Evolutionary conservation across 2,329 filamentous ascomycete species (phyloP), one percentile per base, ranked within the genome.

Genomic region (Aspergillus tubingensis): DNA sequence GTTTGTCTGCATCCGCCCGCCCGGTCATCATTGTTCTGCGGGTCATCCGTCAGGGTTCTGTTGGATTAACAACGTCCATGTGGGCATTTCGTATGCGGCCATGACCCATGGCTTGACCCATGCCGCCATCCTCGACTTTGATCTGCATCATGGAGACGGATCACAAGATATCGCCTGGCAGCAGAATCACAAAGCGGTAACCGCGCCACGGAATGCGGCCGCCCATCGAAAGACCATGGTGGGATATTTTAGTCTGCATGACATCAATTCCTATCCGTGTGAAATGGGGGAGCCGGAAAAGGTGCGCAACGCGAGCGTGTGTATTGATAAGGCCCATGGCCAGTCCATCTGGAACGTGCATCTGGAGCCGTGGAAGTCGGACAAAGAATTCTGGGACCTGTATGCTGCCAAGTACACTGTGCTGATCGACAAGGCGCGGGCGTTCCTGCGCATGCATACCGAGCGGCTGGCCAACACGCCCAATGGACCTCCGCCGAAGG

Each of bases 181-280:
- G 44, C 91, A 96, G 68, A 99, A 98, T 72, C 82, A 85, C 51
- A 88, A 90, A 62, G 86, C 89, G 43, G 75, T 81, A 3, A 81
- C 78, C 15, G 80, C 88, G 43, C 75, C 86, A 6, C 92, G 90
- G 74, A 94, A 91, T 70, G 86, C 88, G 0, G 83, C 89, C 0
- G 81, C 83, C 30, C 90, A 89, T 83, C 94, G 94, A 78, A 95
- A 91, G 79, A 88, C 89, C 0, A 88, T 90, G 0, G 95, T 98
- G 68, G 95, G 93, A 8, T 99, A 99, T 74, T 98, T 96, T 76
- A 97, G 93, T 74, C 76, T 99, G 47, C 95, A 99, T 74, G 95
- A 99, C 72, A 97, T 99, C 79, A 98, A 99, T 77, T 98, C 94
- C 0, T 99, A 96, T 71, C 95, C 96, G 0, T 99, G 95, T 74